Base-by-base conservation (phyloP, 306 rosid genomes). In the Lathyrus tuberosus region DNA sequence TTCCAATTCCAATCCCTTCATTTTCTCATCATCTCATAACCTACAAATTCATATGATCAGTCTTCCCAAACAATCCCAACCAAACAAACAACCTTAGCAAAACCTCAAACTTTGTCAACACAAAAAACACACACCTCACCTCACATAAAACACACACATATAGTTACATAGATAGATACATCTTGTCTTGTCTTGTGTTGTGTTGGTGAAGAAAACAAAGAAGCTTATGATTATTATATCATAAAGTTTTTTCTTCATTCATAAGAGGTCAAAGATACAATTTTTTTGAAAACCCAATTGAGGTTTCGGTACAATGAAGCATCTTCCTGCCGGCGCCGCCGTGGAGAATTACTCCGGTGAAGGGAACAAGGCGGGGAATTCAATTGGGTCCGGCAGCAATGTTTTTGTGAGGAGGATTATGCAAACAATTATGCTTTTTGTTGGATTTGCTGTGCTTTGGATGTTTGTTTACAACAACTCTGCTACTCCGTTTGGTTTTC, bases 401-500 rank as follows among this genome's bases (percentile, higher is more conserved):
- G 61, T 49, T 3, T 5, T 65, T 24, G 62, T 16, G 33, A 59
- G 69, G 18, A 84, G 74, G 76, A 11, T 60, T 17, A 40, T 59
- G 7, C 65, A 35, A 35, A 5, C 48, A 26, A 16, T 42, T 7
- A 8, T 73, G 41, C 9, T 79, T 11, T 56, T 84, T 53, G 62
- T 82, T 15, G 90, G 80, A 11, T 47, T 80, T 46, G 72, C 15
- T 9, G 73, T 78, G 24, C 33, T 79, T 44, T 73, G 71, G 78
- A 12, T 84, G 22, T 20, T 80, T 70, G 42, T 82, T 37, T 75
- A 40, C 4, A 79, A 70, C 64, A 79, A 70, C 60, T 31, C 80
- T 38, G 76, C 72, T 38, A 43, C 69, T 44, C 81, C 85, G 20
- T 76, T 79, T 30, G 76, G 69, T n/a, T 76, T 84, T 59, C 72